Base-by-base conservation (phyloP, 1,284 basidiomycete genomes). In the Austropuccinia psidii region DNA sequence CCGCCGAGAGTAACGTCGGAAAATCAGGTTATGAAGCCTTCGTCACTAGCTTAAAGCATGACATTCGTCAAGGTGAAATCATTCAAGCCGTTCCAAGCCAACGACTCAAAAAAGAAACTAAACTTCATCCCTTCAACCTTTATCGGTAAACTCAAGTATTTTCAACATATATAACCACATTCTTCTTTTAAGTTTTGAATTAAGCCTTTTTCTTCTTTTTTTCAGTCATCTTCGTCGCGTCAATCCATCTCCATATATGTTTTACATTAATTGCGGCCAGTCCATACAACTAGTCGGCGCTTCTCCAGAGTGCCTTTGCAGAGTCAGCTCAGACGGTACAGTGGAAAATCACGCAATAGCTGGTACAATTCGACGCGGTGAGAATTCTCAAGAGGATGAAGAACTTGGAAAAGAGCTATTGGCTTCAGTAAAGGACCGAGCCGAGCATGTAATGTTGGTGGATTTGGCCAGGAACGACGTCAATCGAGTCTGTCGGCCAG, bases 231-330 rank as follows among this genome's bases (percentile, higher is more conserved):
- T 99, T 55, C 87, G 96, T 61, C 89, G 94, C 78, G 86, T 98
- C 75, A 99, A 99, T 80, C 96, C 96, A 0, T 94, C 91, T 70
- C 96, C 96, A 5, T 98, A 99, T 83, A 98, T 97, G 95, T 99
- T 96, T 83, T 99, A 95, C 81, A 82, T 99, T 76, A 91, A 98
- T 78, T 94, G 92, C 78, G 60, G 75, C 9, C 52, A 43, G 37
- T 43, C 58, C 11, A 81, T 93, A 11, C 93, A 98, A 81, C 84
- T 99, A 39, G 93, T 98, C 17, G 96, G 96, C 11, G 96, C 96
- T 0, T 95, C 91, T 77, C 96, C 96, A 0, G 96, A 99, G 82
- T 98, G 95, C 19, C 84, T 99, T 15, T 98, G 96, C 83, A 97
- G 95, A 81, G 93, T 99, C 31, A 89, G 93, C 81, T 75, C 76